Conservation (phyloP, 257 asterid genomes). For the Solanum gracilifrons region DNA sequence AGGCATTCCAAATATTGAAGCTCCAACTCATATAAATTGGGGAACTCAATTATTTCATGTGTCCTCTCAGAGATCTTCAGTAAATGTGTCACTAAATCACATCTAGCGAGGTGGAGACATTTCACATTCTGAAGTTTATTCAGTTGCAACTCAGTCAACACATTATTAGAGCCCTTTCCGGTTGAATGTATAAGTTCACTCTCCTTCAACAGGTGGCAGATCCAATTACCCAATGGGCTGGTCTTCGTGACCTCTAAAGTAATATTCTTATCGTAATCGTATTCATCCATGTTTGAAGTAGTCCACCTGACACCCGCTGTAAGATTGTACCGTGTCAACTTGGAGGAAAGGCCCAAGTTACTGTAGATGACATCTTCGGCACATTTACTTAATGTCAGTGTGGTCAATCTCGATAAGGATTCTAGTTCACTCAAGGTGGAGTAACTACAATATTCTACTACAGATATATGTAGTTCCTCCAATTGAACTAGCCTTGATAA, state of each 20-base stretch:
- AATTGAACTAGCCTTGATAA: not conserved
- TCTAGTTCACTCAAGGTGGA: no score
- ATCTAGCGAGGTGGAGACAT: fast-evolving
- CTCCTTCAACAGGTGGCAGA: not conserved
- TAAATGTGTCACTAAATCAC: not conserved
- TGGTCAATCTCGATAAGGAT: no score
- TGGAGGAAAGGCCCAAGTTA: not conserved
- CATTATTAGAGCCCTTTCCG: not conserved
- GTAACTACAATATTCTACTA: not conserved
- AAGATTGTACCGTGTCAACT: not conserved
- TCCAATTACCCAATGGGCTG: not conserved
- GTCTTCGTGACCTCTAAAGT: not conserved
- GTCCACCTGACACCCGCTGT: fast-evolving
- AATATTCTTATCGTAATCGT: not conserved
- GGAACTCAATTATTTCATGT: no score
- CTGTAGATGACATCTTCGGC: not conserved
- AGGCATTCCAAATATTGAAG: no score
- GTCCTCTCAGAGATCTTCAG: no score
- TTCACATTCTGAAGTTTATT: not conserved
- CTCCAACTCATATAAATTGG: no score
- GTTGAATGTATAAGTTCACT: not conserved
- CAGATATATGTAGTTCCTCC: slow-evolving; percentile 5
- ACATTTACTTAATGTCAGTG: no score
- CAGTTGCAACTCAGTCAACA: not conserved
- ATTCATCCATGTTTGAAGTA: fast-evolving